These are phyloP conservation scores for Vicia sativa DNA, from an alignment of 306 rosid genomes.

Conservation along the genomic window DNA sequence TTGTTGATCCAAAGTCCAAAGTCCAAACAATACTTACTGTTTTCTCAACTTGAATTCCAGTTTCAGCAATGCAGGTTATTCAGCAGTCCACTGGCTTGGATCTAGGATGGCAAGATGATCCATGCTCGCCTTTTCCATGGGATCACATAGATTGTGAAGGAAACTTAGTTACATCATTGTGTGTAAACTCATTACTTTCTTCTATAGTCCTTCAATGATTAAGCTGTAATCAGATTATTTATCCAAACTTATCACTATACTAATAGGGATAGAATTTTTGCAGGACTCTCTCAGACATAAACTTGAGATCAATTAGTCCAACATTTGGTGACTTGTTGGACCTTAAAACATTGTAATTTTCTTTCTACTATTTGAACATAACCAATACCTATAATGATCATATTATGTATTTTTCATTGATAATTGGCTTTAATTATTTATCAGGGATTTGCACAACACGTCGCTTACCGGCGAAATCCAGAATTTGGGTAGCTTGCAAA, in stretches of 20 bases:
- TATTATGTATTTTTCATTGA: background rate
- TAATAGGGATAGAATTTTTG: conserved; percentile 22
- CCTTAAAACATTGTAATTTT: conserved; percentile 78
- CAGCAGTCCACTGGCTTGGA: conserved; percentile 80
- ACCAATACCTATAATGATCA: background rate
- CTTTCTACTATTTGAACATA: conserved; percentile 3
- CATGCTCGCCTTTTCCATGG: conserved; percentile 86
- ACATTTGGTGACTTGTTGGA: conserved; percentile 87
- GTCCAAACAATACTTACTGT: background rate
- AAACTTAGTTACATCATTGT: conserved; percentile 78
- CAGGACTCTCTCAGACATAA: conserved; percentile 76
- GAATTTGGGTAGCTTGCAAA: conserved; percentile 77
- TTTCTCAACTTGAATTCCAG: conserved; percentile 53
- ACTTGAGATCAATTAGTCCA: conserved; percentile 81
- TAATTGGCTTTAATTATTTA: conserved; percentile 25
- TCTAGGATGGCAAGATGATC: conserved; percentile 95
- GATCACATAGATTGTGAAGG: conserved; percentile 78
- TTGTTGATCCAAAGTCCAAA: background rate
- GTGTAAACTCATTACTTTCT: conserved; percentile 29
- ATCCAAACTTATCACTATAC: background rate
- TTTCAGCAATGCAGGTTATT: conserved; percentile 85
- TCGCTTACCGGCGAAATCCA: conserved; percentile 77
- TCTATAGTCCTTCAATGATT: background rate
- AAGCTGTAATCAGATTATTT: conserved; percentile 3
- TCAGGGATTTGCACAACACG: conserved; percentile 92